A percentile compares a stretch with the other conserved stretches of the same genome.
phyloP scores from a whole-genome alignment of 257 asterid genomes.

The Solanum okadae region DNA sequence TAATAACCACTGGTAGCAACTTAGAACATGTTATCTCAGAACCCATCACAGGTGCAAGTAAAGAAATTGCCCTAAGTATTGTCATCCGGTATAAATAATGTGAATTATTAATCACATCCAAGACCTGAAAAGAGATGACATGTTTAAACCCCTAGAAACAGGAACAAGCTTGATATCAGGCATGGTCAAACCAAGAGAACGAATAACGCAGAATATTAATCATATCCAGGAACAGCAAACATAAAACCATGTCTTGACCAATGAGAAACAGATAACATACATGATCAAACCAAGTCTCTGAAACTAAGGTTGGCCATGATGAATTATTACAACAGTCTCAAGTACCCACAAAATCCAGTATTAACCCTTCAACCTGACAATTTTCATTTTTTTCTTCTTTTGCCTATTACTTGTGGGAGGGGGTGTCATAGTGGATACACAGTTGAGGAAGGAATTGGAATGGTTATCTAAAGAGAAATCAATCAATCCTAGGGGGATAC shows the following conservation, averaged over 20 bases:
- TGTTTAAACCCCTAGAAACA: background rate
- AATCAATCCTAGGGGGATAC: background rate
- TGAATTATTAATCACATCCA: constrained; percentile 61
- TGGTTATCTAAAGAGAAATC: background rate
- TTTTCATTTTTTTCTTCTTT: background rate
- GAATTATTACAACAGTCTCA: background rate
- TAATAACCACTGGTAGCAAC: constrained; percentile 60
- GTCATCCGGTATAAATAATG: constrained; percentile 80
- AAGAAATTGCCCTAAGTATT: constrained; percentile 62
- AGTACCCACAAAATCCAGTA: background rate
- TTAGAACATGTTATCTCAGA: constrained; percentile 81
- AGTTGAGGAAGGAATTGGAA: background rate
- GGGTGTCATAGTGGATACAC: background rate
- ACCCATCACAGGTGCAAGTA: constrained; percentile 96
- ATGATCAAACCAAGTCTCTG: background rate
- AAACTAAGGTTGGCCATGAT: background rate
- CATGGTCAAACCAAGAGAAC: background rate
- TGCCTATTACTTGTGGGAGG: background rate
- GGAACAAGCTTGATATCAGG: background rate
- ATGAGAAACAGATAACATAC: background rate
- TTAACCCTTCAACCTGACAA: background rate
- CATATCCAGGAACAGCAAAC: background rate
- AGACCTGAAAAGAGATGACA: constrained; percentile 29
- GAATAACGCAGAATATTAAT: background rate
- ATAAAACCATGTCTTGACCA: background rate